Percentiles rank a stretch among this genome's conserved stretches.
These are phyloP conservation scores for Dactylellina leptospora DNA, from an alignment of 2,329 filamentous ascomycete species.

Conservation along the genomic window DNA sequence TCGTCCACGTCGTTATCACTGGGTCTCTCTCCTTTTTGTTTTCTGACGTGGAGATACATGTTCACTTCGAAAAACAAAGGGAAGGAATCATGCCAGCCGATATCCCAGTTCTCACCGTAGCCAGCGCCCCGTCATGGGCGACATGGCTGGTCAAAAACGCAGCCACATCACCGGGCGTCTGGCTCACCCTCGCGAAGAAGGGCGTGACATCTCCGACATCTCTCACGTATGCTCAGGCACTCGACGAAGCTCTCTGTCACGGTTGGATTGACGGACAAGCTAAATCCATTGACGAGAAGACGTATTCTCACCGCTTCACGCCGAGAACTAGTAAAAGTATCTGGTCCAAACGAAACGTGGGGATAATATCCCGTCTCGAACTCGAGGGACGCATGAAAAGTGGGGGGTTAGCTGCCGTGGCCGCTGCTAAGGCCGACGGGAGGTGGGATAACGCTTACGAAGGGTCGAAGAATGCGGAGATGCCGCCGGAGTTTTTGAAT, in stretches of 20 bases:
- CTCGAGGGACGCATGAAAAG: slow-evolving; percentile 64
- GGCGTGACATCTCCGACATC: slow-evolving; percentile 55
- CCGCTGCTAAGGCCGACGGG: slow-evolving; percentile 68
- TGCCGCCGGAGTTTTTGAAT: slow-evolving; percentile 65
- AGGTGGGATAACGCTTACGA: slow-evolving; percentile 69
- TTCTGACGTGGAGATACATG: not conserved
- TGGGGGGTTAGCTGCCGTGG: slow-evolving; percentile 65
- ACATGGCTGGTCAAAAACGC: slow-evolving; percentile 56
- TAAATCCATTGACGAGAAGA: slow-evolving; percentile 62
- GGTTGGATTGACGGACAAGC: slow-evolving; percentile 72
- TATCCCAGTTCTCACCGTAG: slow-evolving; percentile 56
- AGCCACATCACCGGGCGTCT: slow-evolving; percentile 56
- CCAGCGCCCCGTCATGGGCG: slow-evolving; percentile 56
- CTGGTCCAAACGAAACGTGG: slow-evolving; percentile 71
- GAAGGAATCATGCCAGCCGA: slow-evolving; percentile 12
- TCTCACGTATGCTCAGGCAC: slow-evolving; percentile 59
- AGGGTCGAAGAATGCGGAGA: slow-evolving; percentile 62
- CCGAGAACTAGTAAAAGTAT: slow-evolving; percentile 67
- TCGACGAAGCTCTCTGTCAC: slow-evolving; percentile 64
- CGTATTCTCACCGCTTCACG: slow-evolving; percentile 69
- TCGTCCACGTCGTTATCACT: slow-evolving; percentile 3
- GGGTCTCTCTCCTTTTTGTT: slow-evolving; percentile 2
- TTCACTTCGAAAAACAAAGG: not conserved
- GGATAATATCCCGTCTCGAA: slow-evolving; percentile 63
- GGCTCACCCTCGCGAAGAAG: slow-evolving; percentile 58